Percentiles rank a stretch among this genome's conserved stretches.
Conservation (phyloP, 2,329 filamentous ascomycete species). For the Thyridium curvatum region DNA sequence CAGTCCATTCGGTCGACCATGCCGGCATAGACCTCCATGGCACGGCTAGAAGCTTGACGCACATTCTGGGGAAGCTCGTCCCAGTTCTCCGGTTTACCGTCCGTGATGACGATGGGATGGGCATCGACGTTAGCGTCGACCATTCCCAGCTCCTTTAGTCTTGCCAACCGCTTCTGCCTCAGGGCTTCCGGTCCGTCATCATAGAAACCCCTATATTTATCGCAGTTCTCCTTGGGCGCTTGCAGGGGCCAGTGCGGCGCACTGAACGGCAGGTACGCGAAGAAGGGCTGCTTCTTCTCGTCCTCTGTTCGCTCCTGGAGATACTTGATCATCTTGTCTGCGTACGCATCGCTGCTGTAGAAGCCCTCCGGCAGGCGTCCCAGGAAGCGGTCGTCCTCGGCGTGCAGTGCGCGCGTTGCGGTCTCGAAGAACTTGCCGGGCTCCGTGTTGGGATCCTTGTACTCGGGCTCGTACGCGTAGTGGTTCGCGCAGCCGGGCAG, state of each 20-base stretch:
- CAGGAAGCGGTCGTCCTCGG: constrained; percentile 28
- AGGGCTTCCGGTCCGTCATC: constrained; percentile 54
- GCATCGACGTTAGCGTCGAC: constrained; percentile 42
- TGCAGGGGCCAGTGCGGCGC: constrained; percentile 60
- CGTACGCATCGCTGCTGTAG: constrained; percentile 48
- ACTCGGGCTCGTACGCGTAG: constrained; percentile 39
- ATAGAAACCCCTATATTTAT: constrained; percentile 53
- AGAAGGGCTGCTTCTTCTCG: constrained; percentile 39
- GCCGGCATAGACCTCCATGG: constrained; percentile 57
- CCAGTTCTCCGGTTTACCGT: constrained; percentile 42
- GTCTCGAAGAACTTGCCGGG: constrained; percentile 30
- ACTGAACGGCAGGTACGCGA: constrained; percentile 54
- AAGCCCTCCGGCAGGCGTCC: constrained; percentile 36
- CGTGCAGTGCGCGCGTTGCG: constrained; percentile 30
- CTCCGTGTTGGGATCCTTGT: constrained; percentile 22
- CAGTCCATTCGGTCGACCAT: constrained; percentile 59
- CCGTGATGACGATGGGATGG: constrained; percentile 38
- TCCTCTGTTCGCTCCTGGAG: constrained; percentile 37
- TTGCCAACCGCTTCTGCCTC: constrained; percentile 42
- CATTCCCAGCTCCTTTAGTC: constrained; percentile 51
- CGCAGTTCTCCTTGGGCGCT: constrained; percentile 45
- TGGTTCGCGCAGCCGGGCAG: constrained; percentile 55
- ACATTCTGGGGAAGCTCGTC: constrained; percentile 37
- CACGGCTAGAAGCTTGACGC: constrained; percentile 37
- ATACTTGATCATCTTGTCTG: constrained; percentile 44